phyloP scores from a whole-genome alignment of 345 rosid species.

The Lumnitzera littorea region DNA sequence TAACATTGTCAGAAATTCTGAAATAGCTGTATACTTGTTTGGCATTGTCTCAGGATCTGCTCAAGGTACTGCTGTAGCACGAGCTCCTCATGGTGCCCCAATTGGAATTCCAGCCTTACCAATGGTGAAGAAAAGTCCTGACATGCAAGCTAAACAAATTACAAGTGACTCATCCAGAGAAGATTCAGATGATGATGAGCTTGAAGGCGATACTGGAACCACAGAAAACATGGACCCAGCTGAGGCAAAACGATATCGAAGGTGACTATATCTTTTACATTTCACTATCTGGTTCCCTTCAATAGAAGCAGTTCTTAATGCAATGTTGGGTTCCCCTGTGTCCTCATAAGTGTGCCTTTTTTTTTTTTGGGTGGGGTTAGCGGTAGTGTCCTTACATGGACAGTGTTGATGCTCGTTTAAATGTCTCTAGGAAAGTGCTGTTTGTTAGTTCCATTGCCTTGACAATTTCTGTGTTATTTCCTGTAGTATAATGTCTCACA shows the following conservation, averaged over 20 bases:
- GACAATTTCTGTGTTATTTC: no score
- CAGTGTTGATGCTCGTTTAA: neutral
- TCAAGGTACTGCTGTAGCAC: constrained; percentile 19
- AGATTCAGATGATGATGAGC: constrained; percentile 21
- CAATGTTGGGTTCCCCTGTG: no score
- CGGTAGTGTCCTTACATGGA: no score
- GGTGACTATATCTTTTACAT: constrained; percentile 24
- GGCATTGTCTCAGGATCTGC: constrained; percentile 28
- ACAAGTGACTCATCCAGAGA: constrained; percentile 91
- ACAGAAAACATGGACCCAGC: constrained; percentile 41
- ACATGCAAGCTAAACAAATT: constrained; percentile 50
- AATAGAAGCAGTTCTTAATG: neutral
- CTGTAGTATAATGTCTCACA: no score
- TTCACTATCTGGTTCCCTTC: neutral
- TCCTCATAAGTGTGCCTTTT: no score
- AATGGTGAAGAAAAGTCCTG: constrained; percentile 28
- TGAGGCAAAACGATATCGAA: constrained; percentile 62
- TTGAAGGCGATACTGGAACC: constrained; percentile 69
- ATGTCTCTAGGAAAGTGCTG: neutral
- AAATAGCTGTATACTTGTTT: no score
- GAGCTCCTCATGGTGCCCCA: constrained; percentile 36
- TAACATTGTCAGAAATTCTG: no score
- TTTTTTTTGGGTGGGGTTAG: no score
- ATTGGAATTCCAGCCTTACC: constrained; percentile 24
- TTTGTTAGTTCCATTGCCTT: no score